Evolutionary conservation across 176 grass and related monocot genomes (phyloP), one percentile per base, ranked within the genome.

Genomic region (Musa beccarii): DNA sequence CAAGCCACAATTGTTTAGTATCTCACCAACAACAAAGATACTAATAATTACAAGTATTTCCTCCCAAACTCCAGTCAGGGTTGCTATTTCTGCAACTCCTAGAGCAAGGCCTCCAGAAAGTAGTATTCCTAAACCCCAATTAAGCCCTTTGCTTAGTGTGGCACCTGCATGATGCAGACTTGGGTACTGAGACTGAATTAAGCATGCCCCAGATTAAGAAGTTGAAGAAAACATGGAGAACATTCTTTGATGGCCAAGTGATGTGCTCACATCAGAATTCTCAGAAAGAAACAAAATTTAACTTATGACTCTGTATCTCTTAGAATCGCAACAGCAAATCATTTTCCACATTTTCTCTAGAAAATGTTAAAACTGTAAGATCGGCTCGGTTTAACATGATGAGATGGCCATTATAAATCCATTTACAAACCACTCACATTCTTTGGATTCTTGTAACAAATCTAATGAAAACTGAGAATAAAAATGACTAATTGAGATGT

Each of bases 71-170:
- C 91, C 96, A 11, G 82, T 51, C 49, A 89, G n/a, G 78, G 59
- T 86, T 15, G 88, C 89, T 26, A 99, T 70, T 83, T 92, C 89
- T 19, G 88, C 91, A 74, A 81, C 81, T 0, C 63, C 84, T 71
- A 99, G 86, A 83, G 96, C 88, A 87, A 94, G 83, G 49, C 89
- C 96, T 85, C 91, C 96, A 59, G 96, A 86, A 43, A 74, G 79
- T 78, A 99, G 52, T 49, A 91, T 99, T 52, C 96, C 96, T 77
- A 94, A 68, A 53, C 76, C 89, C 72, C 91, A 82, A 77, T 99
- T 99, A 55, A 87, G 88, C 19, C 96, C 88, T 86, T 99, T 99
- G 84, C 96, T 99, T 49, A 99, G 84, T 52, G 91, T 99, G 74
- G 91, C 86, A 92, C 96, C 95, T 99, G 81, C 73, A 77, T 80